Evolutionary conservation across 768 basidiomycete genomes (phyloP).

Genomic region (Pulveroboletus sp.): DNA sequence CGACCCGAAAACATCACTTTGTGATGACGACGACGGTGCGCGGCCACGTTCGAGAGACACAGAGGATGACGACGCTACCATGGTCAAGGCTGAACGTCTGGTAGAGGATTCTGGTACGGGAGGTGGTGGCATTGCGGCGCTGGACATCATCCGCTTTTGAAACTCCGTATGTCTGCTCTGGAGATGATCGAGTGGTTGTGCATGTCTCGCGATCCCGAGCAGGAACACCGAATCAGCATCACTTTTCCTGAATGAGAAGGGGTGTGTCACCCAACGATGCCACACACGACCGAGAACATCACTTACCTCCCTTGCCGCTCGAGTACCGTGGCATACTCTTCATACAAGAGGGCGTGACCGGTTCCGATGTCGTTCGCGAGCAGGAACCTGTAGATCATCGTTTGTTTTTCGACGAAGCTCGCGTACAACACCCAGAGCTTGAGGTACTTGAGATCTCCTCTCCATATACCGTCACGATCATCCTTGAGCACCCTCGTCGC

Average conservation of each 20-base stretch:
- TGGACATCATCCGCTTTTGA: conserved; percentile 84
- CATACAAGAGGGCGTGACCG: conserved; percentile 75
- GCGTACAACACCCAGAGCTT: conserved; percentile 95
- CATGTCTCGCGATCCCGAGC: conserved; percentile 85
- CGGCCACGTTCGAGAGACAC: conserved; percentile 14
- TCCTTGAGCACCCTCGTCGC: conserved; percentile 83
- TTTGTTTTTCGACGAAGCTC: conserved; percentile 84
- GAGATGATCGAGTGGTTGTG: conserved; percentile 75
- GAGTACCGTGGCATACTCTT: conserved; percentile 83
- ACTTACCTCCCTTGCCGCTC: conserved; percentile 79
- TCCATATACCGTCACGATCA: conserved; percentile 69
- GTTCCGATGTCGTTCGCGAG: conserved; percentile 90
- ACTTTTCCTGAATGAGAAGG: conserved; percentile 51
- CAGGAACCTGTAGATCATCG: conserved; percentile 85
- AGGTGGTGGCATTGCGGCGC: conserved; percentile 36
- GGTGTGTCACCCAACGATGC: conserved; percentile 16
- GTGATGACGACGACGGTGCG: conserved; percentile 17
- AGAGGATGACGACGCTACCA: conserved; percentile 38
- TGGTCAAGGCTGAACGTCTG: conserved; percentile 45
- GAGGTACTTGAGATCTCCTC: conserved; percentile 78
- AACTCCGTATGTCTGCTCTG: conserved; percentile 79
- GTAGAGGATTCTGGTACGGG: conserved; percentile 34
- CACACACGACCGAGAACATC: conserved; percentile 29
- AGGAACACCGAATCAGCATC: conserved; percentile 88
- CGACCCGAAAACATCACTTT: conserved; percentile 30